Evolutionary conservation across 1,139 yeast genomes (phyloP), one percentile per base, ranked within the genome.

Genomic region (Wickerhamomyces sp.): DNA sequence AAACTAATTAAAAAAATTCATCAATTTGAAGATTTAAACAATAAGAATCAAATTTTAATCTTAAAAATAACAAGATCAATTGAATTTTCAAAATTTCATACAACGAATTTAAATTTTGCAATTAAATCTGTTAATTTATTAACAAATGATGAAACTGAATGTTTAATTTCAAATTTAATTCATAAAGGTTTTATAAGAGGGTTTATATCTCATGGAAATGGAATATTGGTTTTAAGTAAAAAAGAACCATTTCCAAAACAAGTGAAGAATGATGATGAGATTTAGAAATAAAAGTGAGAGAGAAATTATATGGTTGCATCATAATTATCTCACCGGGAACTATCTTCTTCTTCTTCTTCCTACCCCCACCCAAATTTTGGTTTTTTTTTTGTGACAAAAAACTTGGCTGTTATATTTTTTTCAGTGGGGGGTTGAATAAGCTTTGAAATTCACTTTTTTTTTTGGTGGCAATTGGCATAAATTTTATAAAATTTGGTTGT

Each of bases 161-260:
- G 93, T 45, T 59, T 74, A 18, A 49, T 88, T 27, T 89, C 96
- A 0, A 73, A 73, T 38, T 59, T 84, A 48, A 86, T 89, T 14
- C 65, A 70, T 33, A 61, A 59, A 28, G 85, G 86, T 10, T 62
- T 62, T 37, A 65, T 88, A 40, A 87, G 84, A 59, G 97, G 96
- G 1, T 89, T 88, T 57, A 61, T 89, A 17, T 83, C 95, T 7
- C 93, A 86, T 52, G 72, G 77, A 13, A 76, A 83, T 48, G 66
- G 75, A 36, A 82, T 85, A 40, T 64, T 88, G 20, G 96, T 89
- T 13, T 60, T 89, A 38, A 81, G 94, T 47, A 85, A 82, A 55
- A 72, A 68, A 19, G 74, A 74, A 21, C 80, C 96, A 4, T 89
- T 89, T 53, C 94, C 93, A 1, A 47, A 39, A 16, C 49, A 45